Base-by-base conservation (phyloP, 306 rosid genomes). In the Fragaria ananassa region DNA sequence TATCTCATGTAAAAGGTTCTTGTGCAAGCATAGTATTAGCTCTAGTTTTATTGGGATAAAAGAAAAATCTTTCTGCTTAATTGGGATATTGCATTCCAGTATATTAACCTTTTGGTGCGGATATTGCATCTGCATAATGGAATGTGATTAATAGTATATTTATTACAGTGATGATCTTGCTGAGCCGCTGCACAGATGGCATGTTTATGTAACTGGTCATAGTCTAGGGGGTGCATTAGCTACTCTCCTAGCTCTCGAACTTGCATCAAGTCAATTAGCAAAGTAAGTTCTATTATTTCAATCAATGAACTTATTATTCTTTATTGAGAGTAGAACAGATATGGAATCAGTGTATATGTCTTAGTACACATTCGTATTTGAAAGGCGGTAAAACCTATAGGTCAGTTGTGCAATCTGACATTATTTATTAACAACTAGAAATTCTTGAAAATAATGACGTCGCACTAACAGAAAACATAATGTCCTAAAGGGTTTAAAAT, bases 221-320 rank as follows among this genome's bases (percentile, higher is more conserved):
- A 94, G 98, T 86, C 87, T 92, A 83, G 98, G 98, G 47, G 98
- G 98, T 72, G 98, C 97, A 74, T 81, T 94, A 82, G 96, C 98
- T 12, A 94, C 98, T 80, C 89, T 94, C 88, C 95, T 91, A 61
- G 93, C 96, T 57, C 97, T 94, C 67, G 98, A 94, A 81, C 97
- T 94, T 80, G 88, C 97, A 44, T 89, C 96, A 50, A 91, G 91
- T 75, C 97, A 92, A 78, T 81, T 94, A 70, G 87, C 88, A 45
- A 94, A 89, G 98, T 94, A 82, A 84, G 97, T 77, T 84, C 29
- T 71, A 76, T 75, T 53, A 69, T 81, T 69, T 53, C 73, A 56
- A 51, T 53, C 50, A 18, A 34, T 66, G 50, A 45, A 81, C 66
- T 51, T 45, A n/a, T 80, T 47, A 68, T 81, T 51, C 53, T 1